Conservation (phyloP, 2,329 filamentous ascomycete species). For the Microsporum ferrugineum region DNA sequence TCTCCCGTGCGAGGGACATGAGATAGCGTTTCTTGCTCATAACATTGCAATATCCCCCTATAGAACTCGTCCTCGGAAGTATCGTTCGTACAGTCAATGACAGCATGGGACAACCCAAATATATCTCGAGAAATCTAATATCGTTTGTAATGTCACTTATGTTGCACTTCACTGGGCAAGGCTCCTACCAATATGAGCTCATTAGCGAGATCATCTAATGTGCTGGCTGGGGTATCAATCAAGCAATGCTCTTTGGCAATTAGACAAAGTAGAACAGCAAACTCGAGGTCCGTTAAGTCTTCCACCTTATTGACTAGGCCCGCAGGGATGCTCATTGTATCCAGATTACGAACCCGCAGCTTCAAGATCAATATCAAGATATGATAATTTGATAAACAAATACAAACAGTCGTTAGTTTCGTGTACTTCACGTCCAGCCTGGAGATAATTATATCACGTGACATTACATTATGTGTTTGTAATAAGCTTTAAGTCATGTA, state of each 20-base stretch:
- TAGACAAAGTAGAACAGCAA: slow-evolving; percentile 72
- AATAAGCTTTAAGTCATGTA: no score
- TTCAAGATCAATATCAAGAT: neutral
- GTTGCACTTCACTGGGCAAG: slow-evolving; percentile 1
- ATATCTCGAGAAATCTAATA: slow-evolving; percentile 53
- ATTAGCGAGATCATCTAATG: slow-evolving; percentile 56
- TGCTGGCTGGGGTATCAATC: slow-evolving; percentile 56
- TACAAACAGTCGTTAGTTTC: neutral
- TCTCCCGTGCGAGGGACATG: neutral
- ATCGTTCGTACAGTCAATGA: slow-evolving; percentile 59
- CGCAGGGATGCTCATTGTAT: slow-evolving; percentile 45
- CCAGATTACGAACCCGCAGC: neutral
- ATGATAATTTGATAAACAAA: neutral
- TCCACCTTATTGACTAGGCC: slow-evolving; percentile 58
- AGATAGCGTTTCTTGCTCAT: neutral
- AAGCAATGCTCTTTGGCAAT: slow-evolving; percentile 78
- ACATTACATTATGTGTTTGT: neutral
- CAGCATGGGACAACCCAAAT: slow-evolving; percentile 59
- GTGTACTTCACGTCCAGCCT: neutral
- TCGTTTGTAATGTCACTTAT: neutral
- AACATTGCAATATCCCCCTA: slow-evolving; percentile 48
- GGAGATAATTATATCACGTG: neutral
- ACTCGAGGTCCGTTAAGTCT: slow-evolving; percentile 72
- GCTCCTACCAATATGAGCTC: slow-evolving; percentile 58
- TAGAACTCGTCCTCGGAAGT: slow-evolving; percentile 76